Conservation (phyloP, 345 rosid species). For the Hirschfeldia incana region DNA sequence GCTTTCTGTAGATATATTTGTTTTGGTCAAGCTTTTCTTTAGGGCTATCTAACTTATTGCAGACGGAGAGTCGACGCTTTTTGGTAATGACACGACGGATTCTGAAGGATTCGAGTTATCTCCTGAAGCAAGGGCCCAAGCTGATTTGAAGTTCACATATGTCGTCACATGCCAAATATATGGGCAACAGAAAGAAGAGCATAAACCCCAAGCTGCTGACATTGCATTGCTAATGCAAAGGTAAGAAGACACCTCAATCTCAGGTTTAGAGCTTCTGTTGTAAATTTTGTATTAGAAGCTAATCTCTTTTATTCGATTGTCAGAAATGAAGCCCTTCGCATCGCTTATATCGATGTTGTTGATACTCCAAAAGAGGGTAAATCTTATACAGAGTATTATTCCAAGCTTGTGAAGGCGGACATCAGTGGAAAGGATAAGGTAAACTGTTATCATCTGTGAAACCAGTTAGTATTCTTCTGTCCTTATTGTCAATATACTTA, state of each 20-base stretch:
- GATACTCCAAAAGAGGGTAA: slow-evolving; percentile 75
- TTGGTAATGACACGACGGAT: slow-evolving; percentile 53
- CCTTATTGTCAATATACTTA: slow-evolving; percentile 20
- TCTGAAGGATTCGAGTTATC: slow-evolving; percentile 86
- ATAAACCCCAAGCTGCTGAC: slow-evolving; percentile 89
- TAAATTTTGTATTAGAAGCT: slow-evolving; percentile 8
- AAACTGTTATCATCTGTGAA: slow-evolving; percentile 24
- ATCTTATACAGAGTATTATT: slow-evolving; percentile 73
- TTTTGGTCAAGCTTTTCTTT: slow-evolving; percentile 15
- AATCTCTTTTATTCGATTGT: slow-evolving; percentile 27
- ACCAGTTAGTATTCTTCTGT: slow-evolving; percentile 27
- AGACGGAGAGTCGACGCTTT: slow-evolving; percentile 68
- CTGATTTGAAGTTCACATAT: slow-evolving; percentile 90
- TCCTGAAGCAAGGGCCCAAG: slow-evolving; percentile 87
- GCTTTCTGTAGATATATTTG: slow-evolving; percentile 16
- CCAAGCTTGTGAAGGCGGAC: slow-evolving; percentile 96
- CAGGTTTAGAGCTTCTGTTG: slow-evolving; percentile 15
- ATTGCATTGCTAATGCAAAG: slow-evolving; percentile 94
- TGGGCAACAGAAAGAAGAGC: slow-evolving; percentile 96
- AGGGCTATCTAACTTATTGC: slow-evolving; percentile 35
- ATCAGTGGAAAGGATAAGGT: slow-evolving; percentile 98
- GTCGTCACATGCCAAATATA: slow-evolving; percentile 96
- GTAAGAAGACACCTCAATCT: slow-evolving; percentile 40
- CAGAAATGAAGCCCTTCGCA: slow-evolving; percentile 98
- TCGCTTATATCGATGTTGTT: slow-evolving; percentile 91